phyloP scores from a whole-genome alignment of 192 early-diverging fungal genomes.

The Linnemannia schmuckeri region DNA sequence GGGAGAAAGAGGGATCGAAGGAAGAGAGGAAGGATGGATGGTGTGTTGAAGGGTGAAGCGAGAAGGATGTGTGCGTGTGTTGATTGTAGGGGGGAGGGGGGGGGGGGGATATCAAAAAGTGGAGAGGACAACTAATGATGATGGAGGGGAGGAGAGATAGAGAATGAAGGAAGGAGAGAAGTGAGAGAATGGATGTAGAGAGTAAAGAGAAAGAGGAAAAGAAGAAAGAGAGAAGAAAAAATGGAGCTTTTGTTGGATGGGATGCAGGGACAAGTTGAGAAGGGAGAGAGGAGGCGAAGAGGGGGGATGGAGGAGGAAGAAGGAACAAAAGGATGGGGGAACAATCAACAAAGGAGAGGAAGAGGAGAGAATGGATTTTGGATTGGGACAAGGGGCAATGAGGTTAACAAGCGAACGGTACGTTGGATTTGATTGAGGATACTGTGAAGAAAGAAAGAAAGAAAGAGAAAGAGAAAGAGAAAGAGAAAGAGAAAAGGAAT shows the following conservation, averaged over 20 bases:
- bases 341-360: conserved; percentile 1
- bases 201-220: neutral
- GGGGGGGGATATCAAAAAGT: neutral
- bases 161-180: neutral
- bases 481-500: neutral
- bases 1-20: neutral
- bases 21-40: neutral
- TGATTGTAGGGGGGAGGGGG: neutral
- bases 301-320: neutral
- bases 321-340: neutral
- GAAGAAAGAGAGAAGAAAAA: neutral
- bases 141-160: neutral
- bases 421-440: too few relatives aligned
- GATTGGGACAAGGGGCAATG: too few relatives aligned
- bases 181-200: neutral
- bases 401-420: too few relatives aligned
- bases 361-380: neutral
- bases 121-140: neutral
- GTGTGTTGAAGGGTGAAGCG: neutral
- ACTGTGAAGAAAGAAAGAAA: neutral
- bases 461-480: neutral
- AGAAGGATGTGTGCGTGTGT: neutral
- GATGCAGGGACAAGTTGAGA: neutral
- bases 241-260: neutral
- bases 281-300: neutral